Evolutionary conservation across 208 protist genomes (phyloP).

Genomic region (Crithidia thermophila): DNA sequence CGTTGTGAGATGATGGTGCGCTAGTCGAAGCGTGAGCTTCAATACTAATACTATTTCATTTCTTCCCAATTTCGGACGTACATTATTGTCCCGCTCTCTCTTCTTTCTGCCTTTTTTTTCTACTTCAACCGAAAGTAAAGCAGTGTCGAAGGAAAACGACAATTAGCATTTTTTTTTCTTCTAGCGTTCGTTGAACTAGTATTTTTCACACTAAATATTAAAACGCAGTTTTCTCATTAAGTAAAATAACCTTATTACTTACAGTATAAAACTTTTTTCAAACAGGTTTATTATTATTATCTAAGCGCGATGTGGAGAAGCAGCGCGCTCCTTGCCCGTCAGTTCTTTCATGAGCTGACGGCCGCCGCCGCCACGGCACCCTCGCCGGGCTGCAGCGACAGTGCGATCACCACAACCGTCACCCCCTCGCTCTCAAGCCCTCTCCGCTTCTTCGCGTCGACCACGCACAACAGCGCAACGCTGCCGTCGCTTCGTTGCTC

Average conservation of each 20-base stretch:
- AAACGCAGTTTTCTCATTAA: too few relatives aligned
- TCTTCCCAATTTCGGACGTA: too few relatives aligned
- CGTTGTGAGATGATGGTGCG: too few relatives aligned
- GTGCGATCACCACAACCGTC: background rate
- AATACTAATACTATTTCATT: too few relatives aligned
- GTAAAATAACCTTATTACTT: constrained; percentile 7
- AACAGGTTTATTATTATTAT: background rate
- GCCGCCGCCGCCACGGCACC: background rate
- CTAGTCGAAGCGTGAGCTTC: too few relatives aligned
- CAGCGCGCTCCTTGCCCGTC: background rate
- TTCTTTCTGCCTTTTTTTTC: too few relatives aligned
- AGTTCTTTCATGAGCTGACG: background rate
- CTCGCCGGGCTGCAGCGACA: background rate
- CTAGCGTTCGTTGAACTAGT: too few relatives aligned
- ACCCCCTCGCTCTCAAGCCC: background rate
- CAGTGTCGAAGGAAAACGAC: too few relatives aligned
- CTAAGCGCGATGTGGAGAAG: constrained; percentile 4
- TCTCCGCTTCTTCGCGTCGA: constrained; percentile 7
- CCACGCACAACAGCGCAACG: background rate
- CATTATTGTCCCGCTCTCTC: too few relatives aligned
- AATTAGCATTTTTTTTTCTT: too few relatives aligned
- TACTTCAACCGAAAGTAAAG: too few relatives aligned
- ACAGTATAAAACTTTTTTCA: background rate
- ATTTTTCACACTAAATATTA: too few relatives aligned
- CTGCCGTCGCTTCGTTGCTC: background rate